Percentiles rank a stretch among this genome's conserved stretches.
phyloP scores from a whole-genome alignment of 768 basidiomycete genomes.

The Boletus rubropictus region DNA sequence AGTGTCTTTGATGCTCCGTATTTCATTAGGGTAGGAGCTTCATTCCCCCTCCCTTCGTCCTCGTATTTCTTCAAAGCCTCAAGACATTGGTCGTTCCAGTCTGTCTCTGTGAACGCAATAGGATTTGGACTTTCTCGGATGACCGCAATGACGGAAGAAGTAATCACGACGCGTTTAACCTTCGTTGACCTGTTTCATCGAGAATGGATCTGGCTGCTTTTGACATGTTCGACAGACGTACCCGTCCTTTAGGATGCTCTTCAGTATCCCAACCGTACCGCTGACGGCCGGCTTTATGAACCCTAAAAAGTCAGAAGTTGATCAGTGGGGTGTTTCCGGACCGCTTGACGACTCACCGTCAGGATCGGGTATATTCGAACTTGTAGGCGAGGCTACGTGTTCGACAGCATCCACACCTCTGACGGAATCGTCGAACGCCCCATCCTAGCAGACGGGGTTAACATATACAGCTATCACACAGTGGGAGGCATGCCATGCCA shows the following conservation, averaged over 20 bases:
- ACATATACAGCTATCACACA: background rate
- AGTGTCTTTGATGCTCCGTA: conserved; percentile 62
- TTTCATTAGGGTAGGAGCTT: conserved; percentile 35
- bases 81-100: conserved; percentile 53
- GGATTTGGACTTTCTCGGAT: conserved; percentile 25
- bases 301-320: conserved; percentile 34
- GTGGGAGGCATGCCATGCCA: no score
- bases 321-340: background rate
- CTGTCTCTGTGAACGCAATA: conserved; percentile 38
- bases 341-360: conserved; percentile 20
- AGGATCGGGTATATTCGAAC: conserved; percentile 41
- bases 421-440: conserved; percentile 76
- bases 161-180: conserved; percentile 66
- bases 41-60: conserved; percentile 39
- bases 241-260: conserved; percentile 52
- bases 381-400: conserved; percentile 64
- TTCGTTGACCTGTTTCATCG: conserved; percentile 27
- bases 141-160: conserved; percentile 54
- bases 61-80: conserved; percentile 40
- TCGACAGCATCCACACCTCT: conserved; percentile 67
- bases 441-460: conserved; percentile 34
- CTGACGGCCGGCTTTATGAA: conserved; percentile 65
- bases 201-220: background rate
- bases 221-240: conserved; percentile 19
- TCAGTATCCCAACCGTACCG: conserved; percentile 60